These are phyloP conservation scores for Paragyromitra xinjiangensis DNA, from an alignment of 495 filamentous ascomycete genomes.

Conservation along the genomic window DNA sequence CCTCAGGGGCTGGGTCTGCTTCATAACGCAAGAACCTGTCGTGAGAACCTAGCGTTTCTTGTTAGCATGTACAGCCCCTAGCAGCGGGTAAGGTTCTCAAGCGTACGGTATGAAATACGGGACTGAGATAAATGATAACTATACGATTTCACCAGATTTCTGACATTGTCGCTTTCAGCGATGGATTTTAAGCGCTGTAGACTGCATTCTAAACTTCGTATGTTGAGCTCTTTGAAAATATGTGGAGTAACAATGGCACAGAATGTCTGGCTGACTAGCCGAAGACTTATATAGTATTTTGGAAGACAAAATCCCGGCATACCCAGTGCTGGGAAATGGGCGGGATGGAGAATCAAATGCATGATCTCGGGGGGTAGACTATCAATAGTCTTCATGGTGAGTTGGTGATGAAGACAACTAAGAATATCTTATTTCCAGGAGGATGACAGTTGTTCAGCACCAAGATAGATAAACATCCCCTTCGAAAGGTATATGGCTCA, in stretches of 20 bases:
- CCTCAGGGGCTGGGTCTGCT: conserved; percentile 16
- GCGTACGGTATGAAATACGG: conserved; percentile 23
- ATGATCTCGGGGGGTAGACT: conserved; percentile 45
- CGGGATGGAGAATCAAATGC: conserved; percentile 42
- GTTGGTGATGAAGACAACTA: neutral
- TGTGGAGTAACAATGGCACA: conserved; percentile 45
- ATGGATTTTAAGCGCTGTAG: conserved; percentile 39
- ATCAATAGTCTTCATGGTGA: conserved; percentile 26
- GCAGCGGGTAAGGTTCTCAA: neutral
- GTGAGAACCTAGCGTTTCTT: conserved; percentile 5
- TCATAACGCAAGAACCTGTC: conserved; percentile 38
- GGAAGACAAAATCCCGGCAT: neutral
- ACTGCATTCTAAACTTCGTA: conserved; percentile 39
- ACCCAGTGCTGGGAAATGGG: conserved; percentile 8
- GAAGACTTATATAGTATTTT: conserved; percentile 35
- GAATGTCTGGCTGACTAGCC: conserved; percentile 44
- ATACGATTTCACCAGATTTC: conserved; percentile 37
- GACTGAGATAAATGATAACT: conserved; percentile 23
- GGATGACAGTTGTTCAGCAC: neutral
- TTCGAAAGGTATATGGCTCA: neutral
- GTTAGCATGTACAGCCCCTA: conserved; percentile 11
- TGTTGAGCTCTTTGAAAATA: conserved; percentile 35
- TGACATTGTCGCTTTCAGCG: conserved; percentile 30
- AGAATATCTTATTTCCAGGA: neutral
- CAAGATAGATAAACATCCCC: neutral